Base-by-base conservation (phyloP, 352 stramenopile species). In the Globisporangium polare region DNA sequence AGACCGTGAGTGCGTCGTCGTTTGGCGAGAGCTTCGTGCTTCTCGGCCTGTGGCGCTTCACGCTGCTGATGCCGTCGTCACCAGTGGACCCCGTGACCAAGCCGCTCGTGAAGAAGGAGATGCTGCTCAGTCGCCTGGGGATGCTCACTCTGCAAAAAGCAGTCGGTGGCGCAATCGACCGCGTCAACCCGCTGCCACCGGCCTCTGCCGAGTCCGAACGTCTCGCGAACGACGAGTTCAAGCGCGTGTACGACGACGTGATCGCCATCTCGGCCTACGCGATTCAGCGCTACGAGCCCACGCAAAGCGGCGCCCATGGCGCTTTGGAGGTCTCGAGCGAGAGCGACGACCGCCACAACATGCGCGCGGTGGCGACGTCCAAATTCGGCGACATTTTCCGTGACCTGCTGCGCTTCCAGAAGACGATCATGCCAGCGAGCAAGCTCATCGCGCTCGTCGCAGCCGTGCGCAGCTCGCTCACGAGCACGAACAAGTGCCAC, bases 61-160 rank as follows among this genome's bases (percentile, higher is more conserved):
- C 88, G 45, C 73, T 99, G 50, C 69, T 98, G 45, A 64, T 97
- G 22, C 97, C 97, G 37, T 93, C 88, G 47, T 97, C 93, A 20
- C 97, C 97, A 3, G 88, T 99, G 20, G 97, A 99, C 67, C 97
- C 97, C 27, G 94, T 95, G 51, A 89, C 81, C 61, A 97, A 97
- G 68, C 95, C 96, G 22, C 68, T 96, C 1, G 88, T 98, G 20
- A 98, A 99, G 69, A 95, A 97, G 49, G 80, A 96, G 17, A 83
- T 97, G 49, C 70, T 99, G 24, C 73, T 98, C 63, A 86, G 84
- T 57, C 88, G 92, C 9, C 71, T 99, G 20, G 72, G 83, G 6
- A 83, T 86, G 71, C 53, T 80, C 0, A 88, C 85, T 5, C 70
- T 94, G 35, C 77, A 91, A 33, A 66, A 81, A 17, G 70, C 80